Percentiles rank a stretch among this genome's conserved stretches.
Conservation (phyloP, 768 basidiomycete species). For the Mycena indigotica region DNA sequence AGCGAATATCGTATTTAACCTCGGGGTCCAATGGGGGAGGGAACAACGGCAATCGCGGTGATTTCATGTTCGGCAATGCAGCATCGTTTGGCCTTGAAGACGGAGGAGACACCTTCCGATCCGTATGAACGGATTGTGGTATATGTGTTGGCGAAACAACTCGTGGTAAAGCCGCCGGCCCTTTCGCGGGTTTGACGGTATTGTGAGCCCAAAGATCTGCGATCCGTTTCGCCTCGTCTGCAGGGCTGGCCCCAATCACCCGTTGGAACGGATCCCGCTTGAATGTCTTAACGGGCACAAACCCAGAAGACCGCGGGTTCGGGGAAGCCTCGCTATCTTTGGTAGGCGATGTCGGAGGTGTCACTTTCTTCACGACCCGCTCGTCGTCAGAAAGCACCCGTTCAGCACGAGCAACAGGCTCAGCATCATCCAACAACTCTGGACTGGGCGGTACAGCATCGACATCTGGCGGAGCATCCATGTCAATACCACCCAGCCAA, state of each 20-base stretch:
- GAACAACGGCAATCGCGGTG: conserved; percentile 35
- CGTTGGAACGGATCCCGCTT: conserved; percentile 42
- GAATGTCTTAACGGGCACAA: conserved; percentile 63
- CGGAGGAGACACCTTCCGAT: conserved; percentile 41
- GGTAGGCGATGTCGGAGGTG: conserved; percentile 9
- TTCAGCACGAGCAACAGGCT: neutral
- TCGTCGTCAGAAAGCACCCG: neutral
- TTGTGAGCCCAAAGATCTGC: conserved; percentile 40
- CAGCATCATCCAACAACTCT: conserved; percentile 8
- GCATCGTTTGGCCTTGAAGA: conserved; percentile 21
- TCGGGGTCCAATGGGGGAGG: conserved; percentile 48
- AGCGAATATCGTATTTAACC: conserved; percentile 71
- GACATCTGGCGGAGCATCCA: conserved; percentile 54
- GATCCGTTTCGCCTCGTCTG: conserved; percentile 40
- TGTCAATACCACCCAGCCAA: conserved; percentile 72
- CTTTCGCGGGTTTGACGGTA: conserved; percentile 3
- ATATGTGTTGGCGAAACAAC: conserved; percentile 25
- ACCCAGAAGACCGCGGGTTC: conserved; percentile 77
- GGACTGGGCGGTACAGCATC: conserved; percentile 48
- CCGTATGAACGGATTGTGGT: conserved; percentile 38
- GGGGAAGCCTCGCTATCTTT: conserved; percentile 44
- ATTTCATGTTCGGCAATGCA: conserved; percentile 24
- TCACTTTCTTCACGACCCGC: neutral
- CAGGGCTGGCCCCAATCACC: conserved; percentile 29
- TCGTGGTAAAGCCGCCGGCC: conserved; percentile 26